Base-by-base conservation (phyloP, 2,329 filamentous ascomycete genomes). In the Sordariomycetes sp. region DNA sequence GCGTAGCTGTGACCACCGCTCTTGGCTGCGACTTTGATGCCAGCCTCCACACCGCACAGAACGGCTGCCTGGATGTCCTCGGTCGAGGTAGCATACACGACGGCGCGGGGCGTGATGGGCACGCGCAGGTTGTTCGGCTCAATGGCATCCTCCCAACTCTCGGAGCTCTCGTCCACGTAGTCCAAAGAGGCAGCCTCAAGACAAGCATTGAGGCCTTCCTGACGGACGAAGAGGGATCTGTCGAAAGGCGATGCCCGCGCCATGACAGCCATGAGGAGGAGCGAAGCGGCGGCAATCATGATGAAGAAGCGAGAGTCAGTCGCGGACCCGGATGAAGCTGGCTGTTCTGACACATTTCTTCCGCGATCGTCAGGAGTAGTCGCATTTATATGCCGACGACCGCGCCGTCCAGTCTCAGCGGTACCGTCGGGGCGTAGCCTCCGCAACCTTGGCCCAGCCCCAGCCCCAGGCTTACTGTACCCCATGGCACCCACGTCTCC, bases 1-100 rank as follows among this genome's bases (percentile, higher is more conserved):
- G 55, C 71, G 47, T 71, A 75, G 26, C 62, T 67, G 44, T 75
- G 70, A 0, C 70, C 71, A 10, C 71, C 71, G 24, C 61, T 59
- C 39, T 63, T 64, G 4, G 69, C 55, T 28, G 69, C 68, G 3
- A 75, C 64, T 31, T 69, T 66, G 18, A 68, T 49, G 9, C 51
- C 50, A 28, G 50, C 40, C 17, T 57, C 43, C 2, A 47, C 46
- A 2, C 66, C 69, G 37, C 68, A 73, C 27, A 50, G 48, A 11
- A 75, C 58, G 4, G 68, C 60, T 4, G 50, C 53, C 6, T 63
- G 50, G 12, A 73, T 55, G 8, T 71, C 58, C 5, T 54, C 40
- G 1, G 54, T 44, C 5, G 50, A 57, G 2, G 39, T 46, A 4
- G 58, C 53, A 0, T 56, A 36, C 3, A 47, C 52, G 11, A 60